Evolutionary conservation across 352 stramenopile genomes (phyloP).

Genomic region (Phytopythium sindhum): DNA sequence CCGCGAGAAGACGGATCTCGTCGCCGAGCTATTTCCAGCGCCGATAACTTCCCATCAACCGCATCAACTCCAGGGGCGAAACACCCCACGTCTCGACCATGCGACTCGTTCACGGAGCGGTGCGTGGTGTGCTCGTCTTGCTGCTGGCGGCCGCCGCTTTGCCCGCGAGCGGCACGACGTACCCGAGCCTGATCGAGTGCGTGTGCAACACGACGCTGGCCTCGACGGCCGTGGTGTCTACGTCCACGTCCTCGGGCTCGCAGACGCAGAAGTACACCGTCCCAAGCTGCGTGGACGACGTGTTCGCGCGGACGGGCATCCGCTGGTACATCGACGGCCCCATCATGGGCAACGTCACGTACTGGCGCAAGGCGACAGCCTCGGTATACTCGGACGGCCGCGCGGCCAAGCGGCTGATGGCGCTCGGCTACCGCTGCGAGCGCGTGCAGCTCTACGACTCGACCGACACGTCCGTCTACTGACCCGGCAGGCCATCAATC

Average conservation of each 20-base stretch:
- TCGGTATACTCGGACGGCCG: constrained; percentile 42
- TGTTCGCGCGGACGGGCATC: constrained; percentile 78
- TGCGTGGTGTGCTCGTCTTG: neutral
- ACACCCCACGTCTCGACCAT: neutral
- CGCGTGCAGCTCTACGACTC: constrained; percentile 68
- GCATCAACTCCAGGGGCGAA: neutral
- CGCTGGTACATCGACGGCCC: constrained; percentile 80
- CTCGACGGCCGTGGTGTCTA: constrained; percentile 48
- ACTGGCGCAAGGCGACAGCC: constrained; percentile 43
- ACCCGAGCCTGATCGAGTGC: constrained; percentile 71
- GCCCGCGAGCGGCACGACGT: constrained; percentile 10
- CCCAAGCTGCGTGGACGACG: constrained; percentile 68
- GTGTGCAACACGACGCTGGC: constrained; percentile 70
- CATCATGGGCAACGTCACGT: constrained; percentile 44
- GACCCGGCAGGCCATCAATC: neutral
- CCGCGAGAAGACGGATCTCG: neutral
- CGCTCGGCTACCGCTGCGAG: constrained; percentile 68
- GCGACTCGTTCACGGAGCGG: neutral
- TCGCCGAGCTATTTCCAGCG: neutral
- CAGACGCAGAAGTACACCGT: constrained; percentile 54
- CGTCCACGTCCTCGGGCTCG: constrained; percentile 24
- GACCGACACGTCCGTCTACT: constrained; percentile 39
- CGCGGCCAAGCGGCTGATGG: constrained; percentile 59
- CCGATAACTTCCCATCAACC: no score
- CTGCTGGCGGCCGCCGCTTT: neutral